These are phyloP conservation scores for Xylaria acuta DNA, from an alignment of 495 filamentous ascomycete species.

Conservation along the genomic window DNA sequence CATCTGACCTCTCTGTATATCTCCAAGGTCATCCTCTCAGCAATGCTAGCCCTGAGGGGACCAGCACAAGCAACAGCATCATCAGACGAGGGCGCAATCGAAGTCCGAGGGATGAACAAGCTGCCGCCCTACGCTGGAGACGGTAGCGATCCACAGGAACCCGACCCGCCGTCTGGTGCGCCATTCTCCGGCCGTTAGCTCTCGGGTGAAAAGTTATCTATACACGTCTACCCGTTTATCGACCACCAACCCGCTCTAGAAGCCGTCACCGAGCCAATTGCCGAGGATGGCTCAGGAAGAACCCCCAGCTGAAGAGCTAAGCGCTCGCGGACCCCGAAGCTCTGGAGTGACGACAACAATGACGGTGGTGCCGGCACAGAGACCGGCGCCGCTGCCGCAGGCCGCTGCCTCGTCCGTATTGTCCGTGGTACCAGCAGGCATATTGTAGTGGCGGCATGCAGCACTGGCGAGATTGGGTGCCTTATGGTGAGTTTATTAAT, in stretches of 20 bases:
- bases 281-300: neutral
- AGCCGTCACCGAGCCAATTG: neutral
- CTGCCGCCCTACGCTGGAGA: no score
- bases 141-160: neutral
- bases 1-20: no score
- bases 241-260: neutral
- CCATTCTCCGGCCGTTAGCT: neutral
- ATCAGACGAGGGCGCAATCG: neutral
- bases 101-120: neutral
- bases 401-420: neutral
- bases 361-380: neutral
- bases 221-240: neutral
- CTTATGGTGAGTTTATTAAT: slow-evolving; percentile 14
- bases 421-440: neutral
- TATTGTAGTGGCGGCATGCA: slow-evolving; percentile 3
- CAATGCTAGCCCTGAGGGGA: slow-evolving; percentile 6
- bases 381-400: neutral
- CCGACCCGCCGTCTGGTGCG: neutral
- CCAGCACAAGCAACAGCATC: neutral
- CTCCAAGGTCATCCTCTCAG: slow-evolving; percentile 15
- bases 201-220: neutral
- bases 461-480: neutral
- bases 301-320: neutral
- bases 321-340: neutral
- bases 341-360: neutral